Evolutionary conservation across 2,329 filamentous ascomycete species (phyloP), one percentile per base, ranked within the genome.

Genomic region (Paraphoma chrysanthemicola): DNA sequence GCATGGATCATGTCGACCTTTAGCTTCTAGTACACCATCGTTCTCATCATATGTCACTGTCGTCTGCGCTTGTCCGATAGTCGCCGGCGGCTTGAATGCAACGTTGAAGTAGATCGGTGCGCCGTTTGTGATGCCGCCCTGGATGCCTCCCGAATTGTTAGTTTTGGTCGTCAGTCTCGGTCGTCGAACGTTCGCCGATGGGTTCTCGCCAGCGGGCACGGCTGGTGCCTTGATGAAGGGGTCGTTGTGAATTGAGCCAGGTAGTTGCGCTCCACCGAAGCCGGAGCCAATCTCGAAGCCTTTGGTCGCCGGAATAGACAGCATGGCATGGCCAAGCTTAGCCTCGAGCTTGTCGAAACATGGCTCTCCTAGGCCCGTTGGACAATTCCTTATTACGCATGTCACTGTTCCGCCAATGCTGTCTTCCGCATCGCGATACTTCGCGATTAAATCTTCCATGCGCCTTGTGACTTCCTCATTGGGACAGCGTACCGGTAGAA

Each of bases 331-430:
- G 28, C 88, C 93, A 45, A 99, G 87, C 74, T 86, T 87, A 7
- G 95, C 95, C 82, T 99, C 93, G 44, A 98, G 84, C 82, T 98
- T 98, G 78, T 96, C 92, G 77, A 99, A 98, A 78, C 88, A 91
- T 0, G 94, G 95, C 83, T 98, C 95, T 57, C 95, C 95, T 2
- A 98, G 85, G 0, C 94, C 94, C 41, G 87, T 85, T 29, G 94
- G 95, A 7, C 88, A 87, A 71, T 96, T 94, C 62, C 91, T 87
- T 72, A 98, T 93, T 39, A 98, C 91, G 70, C 94, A 98, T 44
- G 93, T 97, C 16, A 98, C 93, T 11, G 92, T 96, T 59, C 95
- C 95, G 56, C 95, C 95, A 65, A 96, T 97, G 80, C 90, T 94
- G 81, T 98, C 94, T 56, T 92, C 79, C 56, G 83, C 83, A 67